Conservation (phyloP, 2,329 filamentous ascomycete species). For the Colletotrichum sp. region DNA sequence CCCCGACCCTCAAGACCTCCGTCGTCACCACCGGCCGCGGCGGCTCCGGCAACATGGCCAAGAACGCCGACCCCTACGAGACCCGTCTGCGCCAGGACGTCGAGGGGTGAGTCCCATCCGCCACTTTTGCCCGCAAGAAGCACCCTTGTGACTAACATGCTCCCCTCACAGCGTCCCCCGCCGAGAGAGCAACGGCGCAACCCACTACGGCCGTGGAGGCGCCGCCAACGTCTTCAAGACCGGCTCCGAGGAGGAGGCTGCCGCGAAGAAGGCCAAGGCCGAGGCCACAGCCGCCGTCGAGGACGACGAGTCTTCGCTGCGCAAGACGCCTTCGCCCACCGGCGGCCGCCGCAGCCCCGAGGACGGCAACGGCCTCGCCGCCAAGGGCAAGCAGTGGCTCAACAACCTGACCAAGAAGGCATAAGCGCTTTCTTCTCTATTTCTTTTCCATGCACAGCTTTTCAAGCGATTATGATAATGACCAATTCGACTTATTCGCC, state of each 20-base stretch:
- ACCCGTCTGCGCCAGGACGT: constrained; percentile 87
- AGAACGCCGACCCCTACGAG: constrained; percentile 71
- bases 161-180: constrained; percentile 51
- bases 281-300: constrained; percentile 37
- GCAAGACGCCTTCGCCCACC: constrained; percentile 19
- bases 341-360: constrained; percentile 8
- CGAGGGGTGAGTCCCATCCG: constrained; percentile 58
- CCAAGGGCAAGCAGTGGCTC: constrained; percentile 55
- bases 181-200: constrained; percentile 61
- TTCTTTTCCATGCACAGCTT: neutral
- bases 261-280: constrained; percentile 26
- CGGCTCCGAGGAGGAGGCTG: constrained; percentile 43
- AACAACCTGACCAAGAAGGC: constrained; percentile 56
- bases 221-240: constrained; percentile 72
- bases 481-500: neutral
- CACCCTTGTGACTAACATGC: constrained; percentile 16
- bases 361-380: constrained; percentile 33
- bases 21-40: constrained; percentile 90
- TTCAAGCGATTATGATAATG: neutral
- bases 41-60: constrained; percentile 86
- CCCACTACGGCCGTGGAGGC: constrained; percentile 76
- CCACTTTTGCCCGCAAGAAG: neutral
- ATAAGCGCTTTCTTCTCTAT: constrained; percentile 23
- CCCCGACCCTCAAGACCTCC: constrained; percentile 82
- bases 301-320: constrained; percentile 27